Percentiles rank a stretch among this genome's conserved stretches.
Evolutionary conservation across 1,284 basidiomycete genomes (phyloP).

Genomic region (Amylostereum areolatum): DNA sequence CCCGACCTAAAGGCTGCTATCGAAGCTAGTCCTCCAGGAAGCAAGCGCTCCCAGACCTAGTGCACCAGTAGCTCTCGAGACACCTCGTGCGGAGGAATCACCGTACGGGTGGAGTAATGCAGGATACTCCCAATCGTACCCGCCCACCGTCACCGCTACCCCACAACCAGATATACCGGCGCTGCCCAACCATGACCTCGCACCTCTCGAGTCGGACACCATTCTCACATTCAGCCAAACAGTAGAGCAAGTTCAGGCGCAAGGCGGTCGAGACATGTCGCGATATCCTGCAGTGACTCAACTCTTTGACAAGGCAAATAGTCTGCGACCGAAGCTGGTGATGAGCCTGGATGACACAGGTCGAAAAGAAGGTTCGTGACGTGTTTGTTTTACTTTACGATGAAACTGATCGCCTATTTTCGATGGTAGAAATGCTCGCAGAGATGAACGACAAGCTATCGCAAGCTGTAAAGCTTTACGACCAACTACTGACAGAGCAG

Average conservation of each 20-base stretch:
- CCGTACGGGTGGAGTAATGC: slow-evolving; percentile 29
- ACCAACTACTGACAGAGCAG: slow-evolving; percentile 82
- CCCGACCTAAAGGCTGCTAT: slow-evolving; percentile 93
- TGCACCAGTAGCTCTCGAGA: slow-evolving; percentile 61
- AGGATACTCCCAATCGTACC: slow-evolving; percentile 20
- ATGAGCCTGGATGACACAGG: slow-evolving; percentile 83
- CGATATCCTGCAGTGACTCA: slow-evolving; percentile 80
- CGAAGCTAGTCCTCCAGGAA: slow-evolving; percentile 89
- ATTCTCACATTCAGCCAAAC: slow-evolving; percentile 88
- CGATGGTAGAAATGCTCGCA: slow-evolving; percentile 63
- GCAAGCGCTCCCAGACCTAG: slow-evolving; percentile 74
- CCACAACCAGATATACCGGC: slow-evolving; percentile 40
- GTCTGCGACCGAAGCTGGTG: slow-evolving; percentile 77
- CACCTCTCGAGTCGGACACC: slow-evolving; percentile 74
- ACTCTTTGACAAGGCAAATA: slow-evolving; percentile 80
- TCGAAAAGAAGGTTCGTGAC: slow-evolving; percentile 65
- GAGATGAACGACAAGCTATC: slow-evolving; percentile 95
- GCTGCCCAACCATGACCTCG: slow-evolving; percentile 73
- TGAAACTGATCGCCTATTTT: slow-evolving; percentile 1
- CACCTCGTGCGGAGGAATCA: slow-evolving; percentile 39
- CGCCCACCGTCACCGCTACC: slow-evolving; percentile 2
- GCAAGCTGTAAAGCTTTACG: slow-evolving; percentile 87
- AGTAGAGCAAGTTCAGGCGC: slow-evolving; percentile 76
- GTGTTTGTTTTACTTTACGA: neutral
- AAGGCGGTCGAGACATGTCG: slow-evolving; percentile 72